Evolutionary conservation across 768 basidiomycete species (phyloP).

Genomic region (Boletus huronensis): DNA sequence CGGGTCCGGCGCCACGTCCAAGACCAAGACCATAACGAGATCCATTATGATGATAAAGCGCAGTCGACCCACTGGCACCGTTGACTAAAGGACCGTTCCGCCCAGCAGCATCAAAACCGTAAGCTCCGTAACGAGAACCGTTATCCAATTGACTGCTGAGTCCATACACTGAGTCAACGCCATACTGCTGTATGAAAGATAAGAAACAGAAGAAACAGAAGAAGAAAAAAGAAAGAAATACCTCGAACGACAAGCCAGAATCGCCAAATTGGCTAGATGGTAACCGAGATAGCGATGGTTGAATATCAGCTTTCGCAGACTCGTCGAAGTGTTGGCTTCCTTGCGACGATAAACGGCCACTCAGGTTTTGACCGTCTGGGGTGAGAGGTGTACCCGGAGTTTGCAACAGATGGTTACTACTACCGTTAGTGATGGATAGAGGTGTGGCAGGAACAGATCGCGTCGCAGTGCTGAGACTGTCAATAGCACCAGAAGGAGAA

Average conservation of each 20-base stretch:
- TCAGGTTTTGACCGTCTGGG: constrained; percentile 55
- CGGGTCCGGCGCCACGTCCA: constrained; percentile 52
- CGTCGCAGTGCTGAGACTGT: constrained; percentile 56
- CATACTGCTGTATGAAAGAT: constrained; percentile 44
- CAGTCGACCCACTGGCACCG: constrained; percentile 62
- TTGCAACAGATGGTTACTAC: constrained; percentile 52
- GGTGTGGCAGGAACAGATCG: constrained; percentile 87
- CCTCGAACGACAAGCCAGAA: constrained; percentile 53
- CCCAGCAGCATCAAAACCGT: constrained; percentile 49
- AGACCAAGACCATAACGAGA: constrained; percentile 72
- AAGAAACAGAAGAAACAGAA: constrained; percentile 6
- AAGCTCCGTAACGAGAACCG: constrained; percentile 52
- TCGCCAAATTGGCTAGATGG: constrained; percentile 57
- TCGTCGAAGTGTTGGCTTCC: constrained; percentile 46
- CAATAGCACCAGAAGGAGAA: constrained; percentile 66
- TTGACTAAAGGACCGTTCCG: constrained; percentile 35
- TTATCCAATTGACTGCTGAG: constrained; percentile 50
- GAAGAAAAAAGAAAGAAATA: constrained; percentile 33
- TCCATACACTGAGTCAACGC: constrained; percentile 49
- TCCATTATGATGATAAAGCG: constrained; percentile 72
- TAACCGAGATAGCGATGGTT: constrained; percentile 70
- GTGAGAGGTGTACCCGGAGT: constrained; percentile 62
- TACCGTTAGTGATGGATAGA: constrained; percentile 48
- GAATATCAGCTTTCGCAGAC: constrained; percentile 52
- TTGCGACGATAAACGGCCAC: constrained; percentile 58